Evolutionary conservation across 2,329 filamentous ascomycete genomes (phyloP).

Genomic region (Coniochaeta sp.): DNA sequence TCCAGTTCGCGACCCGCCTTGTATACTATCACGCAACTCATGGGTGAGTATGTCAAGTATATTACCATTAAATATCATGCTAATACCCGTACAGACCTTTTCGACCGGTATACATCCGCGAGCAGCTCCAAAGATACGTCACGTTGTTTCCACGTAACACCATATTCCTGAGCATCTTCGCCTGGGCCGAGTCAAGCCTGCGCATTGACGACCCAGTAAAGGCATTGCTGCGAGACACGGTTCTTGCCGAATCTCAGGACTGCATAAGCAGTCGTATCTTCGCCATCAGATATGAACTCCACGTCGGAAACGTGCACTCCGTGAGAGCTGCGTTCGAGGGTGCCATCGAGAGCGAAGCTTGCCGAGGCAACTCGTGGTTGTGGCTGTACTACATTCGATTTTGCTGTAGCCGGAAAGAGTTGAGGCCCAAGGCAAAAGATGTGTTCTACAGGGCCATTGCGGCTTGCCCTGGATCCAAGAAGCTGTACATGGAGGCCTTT

Average conservation of each 20-base stretch:
- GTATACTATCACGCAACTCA: conserved; percentile 58
- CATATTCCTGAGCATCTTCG: conserved; percentile 63
- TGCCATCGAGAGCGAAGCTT: conserved; percentile 32
- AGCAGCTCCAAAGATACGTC: conserved; percentile 54
- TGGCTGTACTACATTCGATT: conserved; percentile 46
- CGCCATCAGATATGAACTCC: conserved; percentile 43
- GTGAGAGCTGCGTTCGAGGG: conserved; percentile 43
- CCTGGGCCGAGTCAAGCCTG: conserved; percentile 64
- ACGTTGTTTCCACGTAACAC: conserved; percentile 66
- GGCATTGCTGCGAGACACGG: conserved; percentile 49
- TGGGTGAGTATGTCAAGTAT: conserved; percentile 30
- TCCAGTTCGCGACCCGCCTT: conserved; percentile 62
- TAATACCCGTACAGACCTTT: conserved; percentile 43
- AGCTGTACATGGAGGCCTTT: conserved; percentile 14
- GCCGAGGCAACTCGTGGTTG: conserved; percentile 31
- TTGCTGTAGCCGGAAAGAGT: conserved; percentile 20
- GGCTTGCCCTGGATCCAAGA: conserved; percentile 19
- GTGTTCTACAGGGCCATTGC: conserved; percentile 1
- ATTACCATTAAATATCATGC: background rate
- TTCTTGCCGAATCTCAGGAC: conserved; percentile 32
- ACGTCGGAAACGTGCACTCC: conserved; percentile 40
- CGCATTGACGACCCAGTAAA: conserved; percentile 71
- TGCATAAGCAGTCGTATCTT: conserved; percentile 37
- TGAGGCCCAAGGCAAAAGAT: conserved; percentile 15
- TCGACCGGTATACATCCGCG: conserved; percentile 58